Evolutionary conservation across 73 alveolate species (phyloP).

Genomic region (Paramecium bursaria): DNA sequence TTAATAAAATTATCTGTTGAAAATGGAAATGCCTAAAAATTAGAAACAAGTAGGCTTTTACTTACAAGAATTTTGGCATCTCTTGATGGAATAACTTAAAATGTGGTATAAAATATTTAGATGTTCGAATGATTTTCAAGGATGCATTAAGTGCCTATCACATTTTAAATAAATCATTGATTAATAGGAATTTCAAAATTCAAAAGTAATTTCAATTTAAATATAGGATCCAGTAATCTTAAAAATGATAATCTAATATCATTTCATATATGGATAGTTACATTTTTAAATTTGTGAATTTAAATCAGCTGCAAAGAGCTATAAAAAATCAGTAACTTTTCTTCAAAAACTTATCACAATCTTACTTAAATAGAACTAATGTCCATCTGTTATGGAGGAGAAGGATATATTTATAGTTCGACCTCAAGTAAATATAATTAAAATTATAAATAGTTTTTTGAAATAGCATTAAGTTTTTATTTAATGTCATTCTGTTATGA

Average conservation of each 20-base stretch:
- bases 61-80: too few relatives aligned
- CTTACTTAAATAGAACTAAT: not conserved
- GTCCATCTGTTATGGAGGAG: constrained; percentile 23
- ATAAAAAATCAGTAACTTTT: constrained; percentile 1
- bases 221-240: too few relatives aligned
- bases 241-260: not conserved
- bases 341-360: not conserved
- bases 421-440: not conserved
- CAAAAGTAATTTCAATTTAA: too few relatives aligned
- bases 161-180: too few relatives aligned
- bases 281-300: constrained; percentile 47
- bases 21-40: too few relatives aligned
- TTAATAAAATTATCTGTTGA: too few relatives aligned
- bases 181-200: too few relatives aligned
- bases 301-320: not conserved
- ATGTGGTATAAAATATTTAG: too few relatives aligned
- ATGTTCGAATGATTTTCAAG: too few relatives aligned
- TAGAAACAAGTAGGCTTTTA: too few relatives aligned
- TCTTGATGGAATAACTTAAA: too few relatives aligned
- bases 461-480: not conserved
- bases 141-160: too few relatives aligned
- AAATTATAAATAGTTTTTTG: not conserved
- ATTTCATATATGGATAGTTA: not conserved
- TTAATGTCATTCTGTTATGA: constrained; percentile 26
- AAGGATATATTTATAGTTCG: not conserved